phyloP scores from a whole-genome alignment of 352 stramenopile species.

The Phytophthora sansomeana region DNA sequence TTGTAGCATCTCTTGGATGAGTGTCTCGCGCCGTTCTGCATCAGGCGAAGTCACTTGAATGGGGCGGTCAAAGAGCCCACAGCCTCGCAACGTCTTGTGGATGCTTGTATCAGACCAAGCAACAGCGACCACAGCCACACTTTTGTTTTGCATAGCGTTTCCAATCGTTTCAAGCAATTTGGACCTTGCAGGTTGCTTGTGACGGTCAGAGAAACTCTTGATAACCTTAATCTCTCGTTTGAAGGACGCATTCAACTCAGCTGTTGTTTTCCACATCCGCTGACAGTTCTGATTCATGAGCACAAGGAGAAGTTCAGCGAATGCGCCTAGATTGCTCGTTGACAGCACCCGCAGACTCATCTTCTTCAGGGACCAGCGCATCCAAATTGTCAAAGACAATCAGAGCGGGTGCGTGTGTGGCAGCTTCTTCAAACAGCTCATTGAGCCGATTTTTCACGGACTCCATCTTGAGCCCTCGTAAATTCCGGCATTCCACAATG shows the following conservation, averaged over 20 bases:
- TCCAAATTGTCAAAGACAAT: conserved; percentile 89
- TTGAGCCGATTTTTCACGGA: conserved; percentile 73
- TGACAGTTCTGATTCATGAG: conserved; percentile 61
- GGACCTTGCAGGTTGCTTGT: conserved; percentile 25
- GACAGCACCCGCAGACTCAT: conserved; percentile 68
- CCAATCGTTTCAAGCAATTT: conserved; percentile 60
- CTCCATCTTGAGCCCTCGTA: conserved; percentile 90
- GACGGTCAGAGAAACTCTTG: conserved; percentile 22
- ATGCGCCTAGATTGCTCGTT: conserved; percentile 91
- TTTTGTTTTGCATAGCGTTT: conserved; percentile 69
- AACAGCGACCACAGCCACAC: conserved; percentile 67
- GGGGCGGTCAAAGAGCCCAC: conserved; percentile 75
- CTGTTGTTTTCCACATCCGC: conserved; percentile 67
- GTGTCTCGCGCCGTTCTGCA: conserved; percentile 63
- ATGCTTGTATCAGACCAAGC: conserved; percentile 69
- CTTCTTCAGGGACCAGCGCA: conserved; percentile 79
- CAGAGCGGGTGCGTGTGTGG: conserved; percentile 57
- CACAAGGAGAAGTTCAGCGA: conserved; percentile 73
- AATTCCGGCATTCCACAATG: conserved; percentile 68
- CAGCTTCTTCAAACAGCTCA: conserved; percentile 63
- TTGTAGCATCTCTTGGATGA: conserved; percentile 68
- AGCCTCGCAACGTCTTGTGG: conserved; percentile 68
- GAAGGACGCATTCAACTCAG: conserved; percentile 64
- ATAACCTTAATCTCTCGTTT: conserved; percentile 49
- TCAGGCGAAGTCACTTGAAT: conserved; percentile 69